Conservation (phyloP, 2,329 filamentous ascomycete genomes). For the Coniochaeta sp. region DNA sequence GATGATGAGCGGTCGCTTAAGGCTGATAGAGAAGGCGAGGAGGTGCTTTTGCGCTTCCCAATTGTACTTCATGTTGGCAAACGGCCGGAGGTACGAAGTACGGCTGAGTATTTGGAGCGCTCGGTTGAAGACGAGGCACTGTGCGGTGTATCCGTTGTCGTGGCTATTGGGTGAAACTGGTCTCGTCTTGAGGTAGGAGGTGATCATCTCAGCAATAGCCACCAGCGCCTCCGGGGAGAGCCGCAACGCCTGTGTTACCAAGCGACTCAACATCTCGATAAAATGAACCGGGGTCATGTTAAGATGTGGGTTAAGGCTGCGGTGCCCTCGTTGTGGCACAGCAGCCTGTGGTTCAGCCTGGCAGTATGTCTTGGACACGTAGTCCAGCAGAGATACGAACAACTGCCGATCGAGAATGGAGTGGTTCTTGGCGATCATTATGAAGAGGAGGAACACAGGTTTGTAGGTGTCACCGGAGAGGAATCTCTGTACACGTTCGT, state of each 20-base stretch:
- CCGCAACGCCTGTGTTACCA: slow-evolving; percentile 14
- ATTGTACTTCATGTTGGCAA: slow-evolving; percentile 33
- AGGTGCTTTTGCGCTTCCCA: slow-evolving; percentile 52
- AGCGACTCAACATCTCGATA: slow-evolving; percentile 10
- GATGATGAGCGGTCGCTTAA: slow-evolving; percentile 42
- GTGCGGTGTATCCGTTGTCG: slow-evolving; percentile 16
- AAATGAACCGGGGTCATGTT: slow-evolving; percentile 17
- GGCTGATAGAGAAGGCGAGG: slow-evolving; percentile 40
- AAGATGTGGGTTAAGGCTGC: slow-evolving; percentile 10
- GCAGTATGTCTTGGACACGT: slow-evolving; percentile 14
- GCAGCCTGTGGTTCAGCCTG: background rate
- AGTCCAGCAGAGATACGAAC: slow-evolving; percentile 23
- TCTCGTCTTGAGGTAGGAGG: slow-evolving; percentile 15
- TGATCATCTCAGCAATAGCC: slow-evolving; percentile 13
- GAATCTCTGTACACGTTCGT: slow-evolving; percentile 26
- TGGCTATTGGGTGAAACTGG: slow-evolving; percentile 4
- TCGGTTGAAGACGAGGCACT: slow-evolving; percentile 31
- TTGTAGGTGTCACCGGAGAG: slow-evolving; percentile 22
- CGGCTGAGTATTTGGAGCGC: slow-evolving; percentile 28
- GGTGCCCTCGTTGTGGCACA: slow-evolving; percentile 2
- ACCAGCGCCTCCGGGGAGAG: slow-evolving; percentile 18
- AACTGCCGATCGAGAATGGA: slow-evolving; percentile 20
- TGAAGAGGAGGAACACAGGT: slow-evolving; percentile 29
- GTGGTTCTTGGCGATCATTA: slow-evolving; percentile 27
- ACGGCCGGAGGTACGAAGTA: slow-evolving; percentile 20